Evolutionary conservation across 306 rosid species (phyloP), one percentile per base, ranked within the genome.

Genomic region (Amphicarpaea edgeworthii): DNA sequence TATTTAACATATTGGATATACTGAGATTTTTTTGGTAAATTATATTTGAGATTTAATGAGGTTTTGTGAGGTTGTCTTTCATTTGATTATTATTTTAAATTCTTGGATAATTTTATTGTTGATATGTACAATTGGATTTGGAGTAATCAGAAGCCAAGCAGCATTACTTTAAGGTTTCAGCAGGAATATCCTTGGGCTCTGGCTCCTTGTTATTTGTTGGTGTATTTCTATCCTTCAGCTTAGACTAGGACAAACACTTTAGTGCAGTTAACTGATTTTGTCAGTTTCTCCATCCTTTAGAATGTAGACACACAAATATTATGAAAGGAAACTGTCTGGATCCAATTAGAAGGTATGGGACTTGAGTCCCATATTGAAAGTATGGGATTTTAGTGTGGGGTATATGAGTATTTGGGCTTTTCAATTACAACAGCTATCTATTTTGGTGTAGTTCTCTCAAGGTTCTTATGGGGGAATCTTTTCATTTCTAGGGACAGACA

Each of bases 101-200:
- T 51, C 49, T 70, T 51, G 47, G 60, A 49, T 70, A 40, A 70
- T 8, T 28, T 46, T 49, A 16, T 70, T 50, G 8, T 50, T 70
- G 75, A 50, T 49, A 70, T 70, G 75, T 17, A 19, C 63, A 30
- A 12, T 32, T 70, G 63, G 34, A 30, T 7, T 32, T 70, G 63
- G 34, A 32, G 11, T 70, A 8, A 50, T 51, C 32, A 70, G 47
- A 50, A 34, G 32, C 19, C 21, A 50, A 69, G 61, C 60, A 47
- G 11, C 17, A 47, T 7, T 47, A 67, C 23, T 43, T 5, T 4
- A 28, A 61, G 47, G 64, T 70, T 70, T 78, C 53, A 30, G 71
- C 32, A 43, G 79, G 79, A 79, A 49, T 47, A 40, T 40, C n/a
- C 49, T 16, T 58, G 65, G 49, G 80, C 73, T 76, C 69, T 24